Evolutionary conservation across 2,329 filamentous ascomycete genomes (phyloP), one percentile per base, ranked within the genome.

Genomic region (Pseudogymnoascus sp.): DNA sequence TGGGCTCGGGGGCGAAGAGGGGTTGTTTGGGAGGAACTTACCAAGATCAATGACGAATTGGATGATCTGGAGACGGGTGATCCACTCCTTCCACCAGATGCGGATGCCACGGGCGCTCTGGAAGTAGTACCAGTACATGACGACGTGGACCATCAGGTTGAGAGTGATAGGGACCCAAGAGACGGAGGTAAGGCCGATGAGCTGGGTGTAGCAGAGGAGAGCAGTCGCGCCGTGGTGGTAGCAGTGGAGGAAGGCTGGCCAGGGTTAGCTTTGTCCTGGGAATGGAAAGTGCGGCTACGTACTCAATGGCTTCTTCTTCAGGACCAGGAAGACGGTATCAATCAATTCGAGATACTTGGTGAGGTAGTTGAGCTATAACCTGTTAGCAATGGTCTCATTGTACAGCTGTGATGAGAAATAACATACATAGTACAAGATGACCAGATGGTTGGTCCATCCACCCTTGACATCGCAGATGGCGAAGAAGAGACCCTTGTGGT

Each of bases 41-140:
- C 90, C 92, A 65, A 97, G 88, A 77, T 97, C 93, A 75, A 97
- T 93, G 74, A 97, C 84, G 79, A 97, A 97, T 76, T 97, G 93
- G 71, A 90, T 85, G 76, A 97, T 97, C 79, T 97, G 93, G 73
- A 97, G 88, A 73, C 92, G 90, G 70, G 93, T 97, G 74, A 97
- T 95, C 88, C 93, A 97, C 79, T 97, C 91, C 88, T 97, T 97
- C 93, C 93, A 97, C 92, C 92, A 97, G 78, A 97, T 94, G 72
- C 87, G 88, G 76, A 97, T 85, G 69, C 94, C 94, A 69, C 93
- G 92, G 61, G 93, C 92, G 73, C 90, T 93, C 83, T 97, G 93
- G 87, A 97, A 97, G 85, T 97, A 97, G 86, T 97, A 97, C 92
- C 92, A 97, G 87, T 97, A 97, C 93, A 97, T 97, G 74, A 97